Evolutionary conservation across 768 basidiomycete genomes (phyloP).

Genomic region (Tylopilus sp.): DNA sequence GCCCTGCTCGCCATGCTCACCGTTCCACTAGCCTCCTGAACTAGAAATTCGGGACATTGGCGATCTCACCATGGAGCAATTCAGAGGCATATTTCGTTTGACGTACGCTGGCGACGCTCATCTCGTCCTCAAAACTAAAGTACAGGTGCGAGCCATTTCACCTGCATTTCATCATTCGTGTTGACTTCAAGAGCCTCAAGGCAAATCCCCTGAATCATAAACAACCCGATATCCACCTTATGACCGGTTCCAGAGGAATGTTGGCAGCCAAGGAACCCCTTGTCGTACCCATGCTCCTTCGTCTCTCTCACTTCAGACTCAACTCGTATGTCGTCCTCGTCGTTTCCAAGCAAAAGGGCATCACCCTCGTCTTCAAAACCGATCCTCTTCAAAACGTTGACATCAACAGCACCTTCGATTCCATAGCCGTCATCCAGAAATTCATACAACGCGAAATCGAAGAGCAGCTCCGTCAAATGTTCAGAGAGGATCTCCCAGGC

Average conservation of each 20-base stretch:
- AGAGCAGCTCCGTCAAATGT: conserved; percentile 96
- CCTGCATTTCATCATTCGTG: background rate
- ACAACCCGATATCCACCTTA: conserved; percentile 83
- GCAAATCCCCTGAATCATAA: conserved; percentile 95
- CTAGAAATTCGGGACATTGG: conserved; percentile 97
- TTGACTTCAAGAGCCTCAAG: conserved; percentile 36
- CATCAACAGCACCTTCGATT: conserved; percentile 97
- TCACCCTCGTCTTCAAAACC: conserved; percentile 99
- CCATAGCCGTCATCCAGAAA: conserved; percentile 95
- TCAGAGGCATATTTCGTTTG: conserved; percentile 93
- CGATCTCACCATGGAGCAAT: conserved; percentile 92
- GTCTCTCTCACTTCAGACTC: conserved; percentile 91
- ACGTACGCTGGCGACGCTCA: conserved; percentile 95
- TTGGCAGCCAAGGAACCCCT: conserved; percentile 93
- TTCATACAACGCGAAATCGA: conserved; percentile 98
- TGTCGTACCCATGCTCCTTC: conserved; percentile 96
- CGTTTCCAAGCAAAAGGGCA: conserved; percentile 95
- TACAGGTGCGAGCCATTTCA: conserved; percentile 58
- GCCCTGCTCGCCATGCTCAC: background rate
- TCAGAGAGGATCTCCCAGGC: conserved; percentile 91
- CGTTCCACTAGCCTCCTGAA: conserved; percentile 77
- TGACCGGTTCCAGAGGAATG: conserved; percentile 82
- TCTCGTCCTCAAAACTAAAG: conserved; percentile 82
- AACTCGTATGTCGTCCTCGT: conserved; percentile 96
- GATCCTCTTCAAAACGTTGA: conserved; percentile 98